Conservation (phyloP, 73 alveolate genomes). For the Durusdinium trenchii region DNA sequence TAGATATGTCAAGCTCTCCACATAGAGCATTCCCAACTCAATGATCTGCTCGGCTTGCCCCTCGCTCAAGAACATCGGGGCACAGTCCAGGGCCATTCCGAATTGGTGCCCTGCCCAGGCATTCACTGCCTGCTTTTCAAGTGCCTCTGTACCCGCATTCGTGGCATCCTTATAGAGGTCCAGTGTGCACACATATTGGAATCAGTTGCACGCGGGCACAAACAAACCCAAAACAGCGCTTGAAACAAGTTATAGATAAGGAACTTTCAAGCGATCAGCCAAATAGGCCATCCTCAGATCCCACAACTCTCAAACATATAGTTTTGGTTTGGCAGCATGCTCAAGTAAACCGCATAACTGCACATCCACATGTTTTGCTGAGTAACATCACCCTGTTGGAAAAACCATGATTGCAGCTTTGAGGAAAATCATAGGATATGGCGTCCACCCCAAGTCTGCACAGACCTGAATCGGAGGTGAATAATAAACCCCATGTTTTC, state of each 20-base stretch:
- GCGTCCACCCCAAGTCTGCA: background rate
- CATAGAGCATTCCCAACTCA: background rate
- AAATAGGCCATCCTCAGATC: background rate
- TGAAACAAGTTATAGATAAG: background rate
- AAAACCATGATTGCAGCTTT: background rate
- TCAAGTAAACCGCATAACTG: background rate
- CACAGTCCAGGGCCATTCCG: background rate
- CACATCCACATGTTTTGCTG: background rate
- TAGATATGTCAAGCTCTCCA: background rate
- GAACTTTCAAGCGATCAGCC: background rate
- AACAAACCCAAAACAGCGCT: background rate
- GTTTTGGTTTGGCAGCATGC: no score
- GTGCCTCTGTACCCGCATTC: background rate
- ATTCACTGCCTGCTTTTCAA: background rate
- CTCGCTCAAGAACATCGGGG: background rate
- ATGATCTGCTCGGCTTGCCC: background rate
- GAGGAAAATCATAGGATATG: background rate
- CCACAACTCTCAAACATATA: background rate
- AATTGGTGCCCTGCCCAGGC: background rate
- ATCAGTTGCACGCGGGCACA: background rate
- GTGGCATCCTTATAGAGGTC: background rate
- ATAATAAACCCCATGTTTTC: background rate
- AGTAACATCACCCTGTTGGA: background rate
- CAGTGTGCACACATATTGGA: background rate
- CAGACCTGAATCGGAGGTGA: background rate